Base-by-base conservation (phyloP, 331 rosid species). In the Erythrophleum ivorense region DNA sequence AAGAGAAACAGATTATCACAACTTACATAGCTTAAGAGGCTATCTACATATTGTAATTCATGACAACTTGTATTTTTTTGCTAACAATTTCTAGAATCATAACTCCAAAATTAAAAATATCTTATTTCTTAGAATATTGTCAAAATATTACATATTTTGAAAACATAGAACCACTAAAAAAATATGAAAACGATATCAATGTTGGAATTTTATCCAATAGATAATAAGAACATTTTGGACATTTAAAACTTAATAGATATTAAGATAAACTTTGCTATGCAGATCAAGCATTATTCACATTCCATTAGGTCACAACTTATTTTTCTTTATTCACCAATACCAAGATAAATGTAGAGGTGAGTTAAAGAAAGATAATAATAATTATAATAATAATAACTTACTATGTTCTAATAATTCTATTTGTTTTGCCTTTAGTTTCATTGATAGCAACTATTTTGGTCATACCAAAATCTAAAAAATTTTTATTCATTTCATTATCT, bases 1-100 rank as follows among this genome's bases (percentile, higher is more conserved):
- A 2, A 43, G 3, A 19, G 12, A 9, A 69, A 31, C 36, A 11
- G 2, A 19, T 68, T 9, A 4, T 19, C 74, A 21, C 2, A 46
- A 11, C 73, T 70, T 46, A 70, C 75, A 21, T 45, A 70, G 53
- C 75, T 46, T 2, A 70, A 46, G 57, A 70, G 75, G 12, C 75
- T 29, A 45, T 45, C 57, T 0, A 18, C 40, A 12, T 69, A 45
- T 13, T 69, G 75, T 1, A 57, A 46, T 24, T 45, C 55, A 43
- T 69, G 57, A 45, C 57, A 21, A 46, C 57, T 69, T 1, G 18
- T 10, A 11, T 45, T 69, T 6, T 43, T 45, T 19, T 46, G 12
- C 12, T 19, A 2, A 45, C 11, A 21, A 19, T 69, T 69, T 69
- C 57, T 19, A 69, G 14, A 21, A 69, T 6, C 3, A 69, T 69